These are phyloP conservation scores for Malbranchea zuffiana DNA, from an alignment of 2,329 filamentous ascomycete genomes.

Conservation along the genomic window DNA sequence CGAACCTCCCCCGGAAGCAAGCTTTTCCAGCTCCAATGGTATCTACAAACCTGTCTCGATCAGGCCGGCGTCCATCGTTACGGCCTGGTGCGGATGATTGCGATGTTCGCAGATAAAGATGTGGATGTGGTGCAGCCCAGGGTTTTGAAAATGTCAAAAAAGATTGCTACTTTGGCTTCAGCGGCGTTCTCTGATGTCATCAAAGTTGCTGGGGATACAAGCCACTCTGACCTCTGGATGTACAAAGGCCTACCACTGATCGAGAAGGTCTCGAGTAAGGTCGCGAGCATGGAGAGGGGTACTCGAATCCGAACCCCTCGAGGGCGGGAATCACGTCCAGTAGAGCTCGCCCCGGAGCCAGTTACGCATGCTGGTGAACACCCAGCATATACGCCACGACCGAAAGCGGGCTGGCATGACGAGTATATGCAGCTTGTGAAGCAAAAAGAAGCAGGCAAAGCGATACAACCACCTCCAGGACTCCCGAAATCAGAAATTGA, in stretches of 20 bases:
- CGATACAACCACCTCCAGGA: not conserved
- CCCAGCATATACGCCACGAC: conserved; percentile 27
- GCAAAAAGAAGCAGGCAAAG: conserved; percentile 7
- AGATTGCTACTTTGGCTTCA: conserved; percentile 50
- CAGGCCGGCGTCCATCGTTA: conserved; percentile 59
- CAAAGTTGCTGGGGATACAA: conserved; percentile 24
- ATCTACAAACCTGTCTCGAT: conserved; percentile 49
- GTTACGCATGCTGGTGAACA: conserved; percentile 13
- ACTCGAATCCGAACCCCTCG: conserved; percentile 23
- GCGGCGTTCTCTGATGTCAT: conserved; percentile 37
- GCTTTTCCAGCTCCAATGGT: conserved; percentile 48
- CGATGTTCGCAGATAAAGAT: conserved; percentile 58
- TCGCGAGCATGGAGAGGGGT: conserved; percentile 22
- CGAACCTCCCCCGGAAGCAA: conserved; percentile 48
- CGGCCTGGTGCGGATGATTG: conserved; percentile 66
- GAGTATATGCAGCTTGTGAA: conserved; percentile 28
- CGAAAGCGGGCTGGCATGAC: conserved; percentile 28
- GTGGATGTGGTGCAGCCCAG: conserved; percentile 51
- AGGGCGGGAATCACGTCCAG: conserved; percentile 19
- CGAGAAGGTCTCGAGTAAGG: conserved; percentile 19
- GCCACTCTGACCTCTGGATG: conserved; percentile 20
- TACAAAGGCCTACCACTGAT: conserved; percentile 21
- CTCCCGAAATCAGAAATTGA: conserved; percentile 2
- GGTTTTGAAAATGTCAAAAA: conserved; percentile 44
- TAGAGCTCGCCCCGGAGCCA: conserved; percentile 20